Percentiles rank a stretch among this genome's conserved stretches.
phyloP scores from a whole-genome alignment of 83 land plant species.

The Picea abies region DNA sequence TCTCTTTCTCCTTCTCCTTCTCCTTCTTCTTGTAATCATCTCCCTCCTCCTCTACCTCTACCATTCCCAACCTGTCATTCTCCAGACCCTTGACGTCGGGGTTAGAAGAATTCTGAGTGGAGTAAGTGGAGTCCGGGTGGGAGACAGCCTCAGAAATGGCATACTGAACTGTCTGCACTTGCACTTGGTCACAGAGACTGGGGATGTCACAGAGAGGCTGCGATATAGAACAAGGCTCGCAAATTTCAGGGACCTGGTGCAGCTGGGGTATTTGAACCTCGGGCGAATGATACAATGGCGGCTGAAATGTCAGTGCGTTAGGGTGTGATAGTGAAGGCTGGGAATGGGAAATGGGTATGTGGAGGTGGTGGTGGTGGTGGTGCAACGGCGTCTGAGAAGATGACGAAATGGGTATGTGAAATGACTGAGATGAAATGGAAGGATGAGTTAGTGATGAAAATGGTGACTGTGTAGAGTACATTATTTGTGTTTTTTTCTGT shows the following conservation, averaged over 20 bases:
- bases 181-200: background rate
- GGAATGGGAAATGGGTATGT: background rate
- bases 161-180: background rate
- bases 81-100: slow-evolving; percentile 3
- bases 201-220: slow-evolving; percentile 11
- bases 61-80: background rate
- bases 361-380: background rate
- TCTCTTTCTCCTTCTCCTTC: background rate
- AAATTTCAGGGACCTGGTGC: background rate
- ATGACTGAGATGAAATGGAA: background rate
- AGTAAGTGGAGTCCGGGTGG: background rate
- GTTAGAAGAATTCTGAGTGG: background rate
- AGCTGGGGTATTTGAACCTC: background rate
- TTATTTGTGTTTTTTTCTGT: background rate
- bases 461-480: slow-evolving; percentile 9
- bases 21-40: slow-evolving; percentile 8
- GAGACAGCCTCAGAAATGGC: background rate
- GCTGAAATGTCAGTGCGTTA: background rate
- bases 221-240: background rate
- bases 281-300: background rate
- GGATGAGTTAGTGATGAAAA: slow-evolving; percentile 5
- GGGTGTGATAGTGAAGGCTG: background rate
- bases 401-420: slow-evolving; percentile 8
- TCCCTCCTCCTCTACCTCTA: slow-evolving; percentile 11
- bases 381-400: background rate